Evolutionary conservation across 495 filamentous ascomycete species (phyloP).

Genomic region (Sporormia fimetaria): DNA sequence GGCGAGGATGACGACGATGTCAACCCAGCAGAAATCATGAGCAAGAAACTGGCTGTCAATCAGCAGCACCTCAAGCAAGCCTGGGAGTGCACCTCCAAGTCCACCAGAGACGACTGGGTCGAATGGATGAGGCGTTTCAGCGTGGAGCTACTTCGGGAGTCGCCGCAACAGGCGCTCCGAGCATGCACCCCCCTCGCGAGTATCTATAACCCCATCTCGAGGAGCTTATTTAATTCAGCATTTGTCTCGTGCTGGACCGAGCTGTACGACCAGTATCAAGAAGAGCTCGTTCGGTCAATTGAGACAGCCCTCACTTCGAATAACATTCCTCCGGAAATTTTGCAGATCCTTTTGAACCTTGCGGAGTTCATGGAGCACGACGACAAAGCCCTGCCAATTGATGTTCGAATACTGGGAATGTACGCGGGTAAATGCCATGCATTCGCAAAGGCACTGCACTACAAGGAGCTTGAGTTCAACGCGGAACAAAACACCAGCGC

Average conservation of each 20-base stretch:
- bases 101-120: constrained; percentile 95
- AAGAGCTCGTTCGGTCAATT: constrained; percentile 88
- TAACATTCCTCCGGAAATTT: constrained; percentile 86
- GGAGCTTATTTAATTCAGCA: constrained; percentile 91
- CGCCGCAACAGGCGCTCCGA: constrained; percentile 83
- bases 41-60: constrained; percentile 91
- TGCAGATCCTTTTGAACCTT: constrained; percentile 88
- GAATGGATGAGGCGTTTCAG: constrained; percentile 98
- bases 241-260: constrained; percentile 99
- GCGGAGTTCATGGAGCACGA: constrained; percentile 99
- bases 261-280: constrained; percentile 86
- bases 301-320: constrained; percentile 87
- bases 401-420: constrained; percentile 82
- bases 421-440: constrained; percentile 94
- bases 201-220: constrained; percentile 81
- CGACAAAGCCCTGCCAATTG: constrained; percentile 94
- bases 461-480: constrained; percentile 96
- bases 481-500: constrained; percentile 93
- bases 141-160: constrained; percentile 88
- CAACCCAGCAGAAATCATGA: constrained; percentile 66
- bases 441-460: constrained; percentile 94
- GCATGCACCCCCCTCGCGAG: constrained; percentile 86
- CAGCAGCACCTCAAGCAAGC: constrained; percentile 94
- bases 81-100: constrained; percentile 92
- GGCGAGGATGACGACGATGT: constrained; percentile 66